Evolutionary conservation across 345 rosid genomes (phyloP), one percentile per base, ranked within the genome.

Genomic region (Citrus sp.): DNA sequence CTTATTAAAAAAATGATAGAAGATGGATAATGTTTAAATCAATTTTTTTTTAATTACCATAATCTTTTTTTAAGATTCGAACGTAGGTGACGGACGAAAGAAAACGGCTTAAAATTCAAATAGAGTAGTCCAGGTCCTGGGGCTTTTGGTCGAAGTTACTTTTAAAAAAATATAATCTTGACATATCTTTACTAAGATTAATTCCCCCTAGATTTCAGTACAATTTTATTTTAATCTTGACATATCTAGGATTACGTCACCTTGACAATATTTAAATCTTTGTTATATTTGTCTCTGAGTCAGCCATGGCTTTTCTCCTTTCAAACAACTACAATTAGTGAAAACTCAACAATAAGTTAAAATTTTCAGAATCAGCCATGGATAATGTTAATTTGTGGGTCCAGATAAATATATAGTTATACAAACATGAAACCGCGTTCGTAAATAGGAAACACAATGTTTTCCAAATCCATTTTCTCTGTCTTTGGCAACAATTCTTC

Each of bases 361-460:
- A 22, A n/a, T 6, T 59, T 22, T 25, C 34, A 65, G 40, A 65
- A 19, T 10, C n/a, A 18, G 58, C 25, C 25, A 21, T 66, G 70
- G 46, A 34, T 74, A 61, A 46, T 37, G 76, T 60, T 74, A 60
- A 54, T 18, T 54, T 54, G 54, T 51, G 35, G 83, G 72, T 38
- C 55, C 72, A 24, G 24, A 6, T 64, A 14, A 6, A 65, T 32
- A 34, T 32, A 19, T 32, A 22, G 16, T 46, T 46, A 13, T 46
- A 46, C 32, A 62, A 4, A 5, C n/a, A 38, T 35, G 34, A 76
- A 75, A 80, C 83, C 83, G 83, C 83, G 83, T 80, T 62, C 21
- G 4, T 70, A 56, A 46, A 69, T 71, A 80, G 79, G 22, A 34
- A 58, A 66, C 69, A 40, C 13, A 60, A 37, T 68, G 72, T 6